These are phyloP conservation scores for Sordariomycetes sp. DNA, from an alignment of 2,329 filamentous ascomycete species.

Conservation along the genomic window DNA sequence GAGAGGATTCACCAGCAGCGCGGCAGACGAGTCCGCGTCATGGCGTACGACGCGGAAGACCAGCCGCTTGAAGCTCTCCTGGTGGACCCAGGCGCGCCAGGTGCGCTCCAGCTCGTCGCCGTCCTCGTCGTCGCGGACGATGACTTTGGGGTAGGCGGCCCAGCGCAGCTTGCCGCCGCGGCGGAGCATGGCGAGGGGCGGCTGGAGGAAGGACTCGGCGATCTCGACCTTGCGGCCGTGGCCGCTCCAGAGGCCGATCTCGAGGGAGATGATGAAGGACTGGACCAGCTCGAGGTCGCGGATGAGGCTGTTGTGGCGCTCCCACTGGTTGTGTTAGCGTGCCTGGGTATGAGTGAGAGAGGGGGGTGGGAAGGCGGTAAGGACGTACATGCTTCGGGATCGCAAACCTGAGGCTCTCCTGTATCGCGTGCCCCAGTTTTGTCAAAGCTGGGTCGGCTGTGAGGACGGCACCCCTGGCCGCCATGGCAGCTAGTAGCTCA, in stretches of 20 bases:
- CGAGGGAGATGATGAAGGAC: conserved; percentile 34
- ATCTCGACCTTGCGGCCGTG: conserved; percentile 47
- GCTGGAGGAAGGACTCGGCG: conserved; percentile 34
- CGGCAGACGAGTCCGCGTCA: conserved; percentile 17
- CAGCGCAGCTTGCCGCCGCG: conserved; percentile 19
- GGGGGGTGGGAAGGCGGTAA: not conserved
- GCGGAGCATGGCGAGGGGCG: conserved; percentile 28
- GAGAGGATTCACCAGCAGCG: conserved; percentile 15
- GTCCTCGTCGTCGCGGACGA: conserved; percentile 33
- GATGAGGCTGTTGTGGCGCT: conserved; percentile 19
- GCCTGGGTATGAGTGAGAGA: not conserved
- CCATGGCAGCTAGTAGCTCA: conserved; percentile 49
- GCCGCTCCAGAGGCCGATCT: conserved; percentile 43
- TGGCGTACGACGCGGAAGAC: conserved; percentile 16
- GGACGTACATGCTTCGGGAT: conserved; percentile 14
- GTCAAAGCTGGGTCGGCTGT: conserved; percentile 46
- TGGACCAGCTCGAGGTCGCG: conserved; percentile 30
- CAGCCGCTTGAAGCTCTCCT: conserved; percentile 51
- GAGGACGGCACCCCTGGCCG: conserved; percentile 47
- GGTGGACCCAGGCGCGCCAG: conserved; percentile 54
- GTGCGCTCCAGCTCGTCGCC: conserved; percentile 50
- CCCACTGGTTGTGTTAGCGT: conserved; percentile 14
- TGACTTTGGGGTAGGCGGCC: conserved; percentile 10
- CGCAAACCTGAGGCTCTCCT: conserved; percentile 35
- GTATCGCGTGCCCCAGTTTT: conserved; percentile 48